These are phyloP conservation scores for Gossypium schwendimanii DNA, from an alignment of 441 rosid species.

Conservation along the genomic window DNA sequence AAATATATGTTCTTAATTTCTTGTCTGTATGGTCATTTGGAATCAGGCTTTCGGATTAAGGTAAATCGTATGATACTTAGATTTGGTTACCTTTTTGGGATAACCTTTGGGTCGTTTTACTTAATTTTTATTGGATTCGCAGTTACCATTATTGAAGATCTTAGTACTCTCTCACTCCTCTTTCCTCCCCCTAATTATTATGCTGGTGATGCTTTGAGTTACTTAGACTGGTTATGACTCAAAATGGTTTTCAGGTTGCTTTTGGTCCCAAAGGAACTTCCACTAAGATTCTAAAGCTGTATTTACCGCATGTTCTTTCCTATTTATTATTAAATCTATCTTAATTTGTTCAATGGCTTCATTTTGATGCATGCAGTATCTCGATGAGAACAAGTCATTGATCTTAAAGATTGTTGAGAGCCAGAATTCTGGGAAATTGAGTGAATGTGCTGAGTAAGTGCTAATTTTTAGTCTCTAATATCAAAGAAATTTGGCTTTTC, in stretches of 20 bases:
- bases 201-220: not conserved
- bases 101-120: not conserved
- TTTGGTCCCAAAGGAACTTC: not conserved
- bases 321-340: not conserved
- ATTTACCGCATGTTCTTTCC: not conserved
- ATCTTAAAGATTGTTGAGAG: constrained; percentile 97
- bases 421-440: constrained; percentile 85
- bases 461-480: not conserved
- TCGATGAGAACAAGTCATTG: constrained; percentile 97
- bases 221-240: not conserved
- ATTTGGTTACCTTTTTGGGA: not conserved
- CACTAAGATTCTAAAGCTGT: not conserved
- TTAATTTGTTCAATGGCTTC: not conserved
- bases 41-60: not conserved
- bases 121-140: not conserved
- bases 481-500: not conserved
- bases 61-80: not conserved
- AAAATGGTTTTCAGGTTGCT: not conserved
- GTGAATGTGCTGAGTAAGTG: constrained; percentile 93
- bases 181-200: not conserved
- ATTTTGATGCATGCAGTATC: constrained; percentile 54
- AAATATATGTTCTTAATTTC: constrained; percentile 3
- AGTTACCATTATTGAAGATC: not conserved
- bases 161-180: not conserved
- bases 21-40: not conserved